phyloP scores from a whole-genome alignment of 2,329 filamentous ascomycete species.

The Colletotrichum chrysophilum region DNA sequence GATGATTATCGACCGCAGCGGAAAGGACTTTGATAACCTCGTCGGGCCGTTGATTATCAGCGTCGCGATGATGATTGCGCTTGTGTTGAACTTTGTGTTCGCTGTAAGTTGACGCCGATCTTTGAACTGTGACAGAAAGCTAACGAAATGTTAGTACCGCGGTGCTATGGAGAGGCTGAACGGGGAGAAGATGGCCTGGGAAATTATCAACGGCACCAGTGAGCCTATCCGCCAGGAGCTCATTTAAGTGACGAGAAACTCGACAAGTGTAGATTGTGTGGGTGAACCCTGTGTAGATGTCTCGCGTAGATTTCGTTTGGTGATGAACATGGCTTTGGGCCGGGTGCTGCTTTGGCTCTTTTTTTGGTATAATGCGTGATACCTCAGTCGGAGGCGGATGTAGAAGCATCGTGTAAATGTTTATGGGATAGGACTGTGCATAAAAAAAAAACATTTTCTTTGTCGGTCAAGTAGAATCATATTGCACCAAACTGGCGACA shows the following conservation, averaged over 20 bases:
- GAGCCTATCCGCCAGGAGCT: conserved; percentile 33
- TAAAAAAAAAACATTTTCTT: neutral
- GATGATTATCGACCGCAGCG: conserved; percentile 85
- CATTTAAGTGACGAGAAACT: conserved; percentile 22
- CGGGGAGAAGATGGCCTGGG: neutral
- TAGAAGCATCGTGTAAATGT: neutral
- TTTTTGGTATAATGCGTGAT: neutral
- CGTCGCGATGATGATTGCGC: conserved; percentile 75
- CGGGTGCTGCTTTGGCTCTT: neutral
- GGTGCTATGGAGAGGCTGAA: conserved; percentile 15
- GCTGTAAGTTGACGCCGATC: conserved; percentile 60
- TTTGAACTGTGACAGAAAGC: neutral
- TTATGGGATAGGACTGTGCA: neutral
- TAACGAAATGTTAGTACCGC: conserved; percentile 6
- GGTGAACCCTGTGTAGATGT: neutral
- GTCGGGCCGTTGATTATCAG: conserved; percentile 86
- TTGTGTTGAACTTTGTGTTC: conserved; percentile 88
- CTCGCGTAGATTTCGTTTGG: neutral
- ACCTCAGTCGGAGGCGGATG: neutral
- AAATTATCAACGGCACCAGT: neutral
- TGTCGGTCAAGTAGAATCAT: neutral
- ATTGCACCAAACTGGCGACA: neutral
- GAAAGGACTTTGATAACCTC: conserved; percentile 91
- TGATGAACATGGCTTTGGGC: neutral
- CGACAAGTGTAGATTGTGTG: neutral